Conservation (phyloP, 352 stramenopile species). For the Pythium aristosporum region DNA sequence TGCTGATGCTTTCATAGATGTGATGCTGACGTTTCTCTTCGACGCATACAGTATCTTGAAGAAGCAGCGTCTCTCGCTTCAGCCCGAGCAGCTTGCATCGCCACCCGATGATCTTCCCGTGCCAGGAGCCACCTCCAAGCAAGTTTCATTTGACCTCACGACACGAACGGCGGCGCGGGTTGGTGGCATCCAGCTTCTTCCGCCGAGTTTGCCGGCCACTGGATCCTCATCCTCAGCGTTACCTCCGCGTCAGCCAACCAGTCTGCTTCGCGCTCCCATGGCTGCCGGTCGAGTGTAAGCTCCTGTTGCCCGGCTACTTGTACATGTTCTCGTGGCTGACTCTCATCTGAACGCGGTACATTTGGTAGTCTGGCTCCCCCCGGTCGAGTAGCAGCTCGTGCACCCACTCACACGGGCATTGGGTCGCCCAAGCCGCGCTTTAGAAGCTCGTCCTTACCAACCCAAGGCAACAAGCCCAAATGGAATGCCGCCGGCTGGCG, state of each 20-base stretch:
- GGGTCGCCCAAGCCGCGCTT: constrained; percentile 24
- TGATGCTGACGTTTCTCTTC: not conserved
- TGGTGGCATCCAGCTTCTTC: constrained; percentile 12
- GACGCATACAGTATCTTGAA: constrained; percentile 58
- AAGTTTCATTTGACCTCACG: constrained; percentile 65
- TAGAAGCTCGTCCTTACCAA: constrained; percentile 12
- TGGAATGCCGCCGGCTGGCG: constrained; percentile 58
- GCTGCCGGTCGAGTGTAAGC: constrained; percentile 35
- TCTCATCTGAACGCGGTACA: not conserved
- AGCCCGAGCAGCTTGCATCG: constrained; percentile 6
- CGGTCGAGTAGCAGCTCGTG: not conserved
- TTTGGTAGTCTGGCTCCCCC: constrained; percentile 6
- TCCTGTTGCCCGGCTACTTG: no score
- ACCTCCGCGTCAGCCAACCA: constrained; percentile 29
- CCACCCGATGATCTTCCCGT: constrained; percentile 6
- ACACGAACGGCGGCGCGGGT: constrained; percentile 1
- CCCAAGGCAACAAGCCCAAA: constrained; percentile 42
- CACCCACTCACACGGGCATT: constrained; percentile 27
- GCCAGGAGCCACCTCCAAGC: constrained; percentile 33
- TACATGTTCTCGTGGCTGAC: not conserved
- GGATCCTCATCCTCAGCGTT: constrained; percentile 2
- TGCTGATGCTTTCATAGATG: not conserved
- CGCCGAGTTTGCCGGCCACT: not conserved
- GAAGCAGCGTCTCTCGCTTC: constrained; percentile 42
- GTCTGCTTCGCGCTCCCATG: constrained; percentile 29